Evolutionary conservation across 2,329 filamentous ascomycete genomes (phyloP).

Genomic region (Rhytidhysteron rufulum): DNA sequence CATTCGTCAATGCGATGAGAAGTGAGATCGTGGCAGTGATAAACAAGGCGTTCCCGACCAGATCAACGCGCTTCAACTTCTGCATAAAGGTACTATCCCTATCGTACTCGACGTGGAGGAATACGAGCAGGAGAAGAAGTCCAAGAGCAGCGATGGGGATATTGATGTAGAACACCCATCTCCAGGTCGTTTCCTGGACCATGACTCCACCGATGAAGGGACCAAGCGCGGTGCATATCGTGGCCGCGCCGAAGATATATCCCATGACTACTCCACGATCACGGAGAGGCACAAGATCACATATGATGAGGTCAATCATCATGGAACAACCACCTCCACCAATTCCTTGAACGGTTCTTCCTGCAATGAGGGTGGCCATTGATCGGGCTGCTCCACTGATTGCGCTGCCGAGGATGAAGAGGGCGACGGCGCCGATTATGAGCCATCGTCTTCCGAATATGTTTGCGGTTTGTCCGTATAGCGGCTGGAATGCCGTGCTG

Average conservation of each 20-base stretch:
- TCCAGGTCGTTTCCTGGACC: constrained; percentile 32
- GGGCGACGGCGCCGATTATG: constrained; percentile 27
- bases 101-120: constrained; percentile 38
- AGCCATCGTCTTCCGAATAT: constrained; percentile 48
- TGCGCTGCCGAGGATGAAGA: constrained; percentile 51
- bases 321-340: constrained; percentile 41
- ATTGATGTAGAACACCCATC: constrained; percentile 41
- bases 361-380: constrained; percentile 49
- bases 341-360: constrained; percentile 51
- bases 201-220: constrained; percentile 11
- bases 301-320: constrained; percentile 43
- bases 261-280: constrained; percentile 36
- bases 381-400: constrained; percentile 47
- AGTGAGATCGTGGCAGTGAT: constrained; percentile 33
- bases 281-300: constrained; percentile 43
- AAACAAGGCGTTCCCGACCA: constrained; percentile 41
- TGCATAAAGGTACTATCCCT: neutral
- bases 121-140: constrained; percentile 15
- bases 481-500: constrained; percentile 41
- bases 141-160: constrained; percentile 20
- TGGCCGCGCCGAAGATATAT: constrained; percentile 5
- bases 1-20: constrained; percentile 42
- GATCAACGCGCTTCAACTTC: constrained; percentile 29
- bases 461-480: constrained; percentile 47
- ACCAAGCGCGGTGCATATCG: constrained; percentile 5